A percentile compares a stretch with the other conserved stretches of the same genome.
These are phyloP conservation scores for Aureobasidium subglaciale DNA, from an alignment of 2,329 filamentous ascomycete species.

Conservation along the genomic window DNA sequence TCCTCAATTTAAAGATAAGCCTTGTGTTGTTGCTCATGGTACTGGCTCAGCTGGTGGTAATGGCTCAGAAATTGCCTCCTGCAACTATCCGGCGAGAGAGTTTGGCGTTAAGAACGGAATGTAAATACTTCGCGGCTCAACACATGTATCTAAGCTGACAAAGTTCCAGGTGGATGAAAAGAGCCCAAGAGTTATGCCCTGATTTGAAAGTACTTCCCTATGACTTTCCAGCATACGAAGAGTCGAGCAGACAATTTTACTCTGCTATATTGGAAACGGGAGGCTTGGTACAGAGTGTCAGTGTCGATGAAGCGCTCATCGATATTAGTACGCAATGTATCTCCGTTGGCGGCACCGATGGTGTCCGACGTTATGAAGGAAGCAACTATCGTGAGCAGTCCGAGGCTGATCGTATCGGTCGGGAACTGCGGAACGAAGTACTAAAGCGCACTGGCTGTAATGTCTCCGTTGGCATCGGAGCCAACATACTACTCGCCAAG, in stretches of 20 bases:
- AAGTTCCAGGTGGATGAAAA: conserved; percentile 70
- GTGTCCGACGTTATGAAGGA: conserved; percentile 57
- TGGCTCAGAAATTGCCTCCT: conserved; percentile 93
- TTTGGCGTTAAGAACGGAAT: conserved; percentile 94
- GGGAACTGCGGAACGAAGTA: conserved; percentile 59
- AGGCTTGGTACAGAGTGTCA: conserved; percentile 88
- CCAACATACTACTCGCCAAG: conserved; percentile 85
- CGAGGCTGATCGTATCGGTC: conserved; percentile 66
- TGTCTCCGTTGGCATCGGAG: conserved; percentile 88
- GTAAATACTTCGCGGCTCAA: conserved; percentile 30
- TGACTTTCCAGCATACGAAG: conserved; percentile 91
- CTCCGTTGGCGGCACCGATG: conserved; percentile 58
- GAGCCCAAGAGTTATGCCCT: conserved; percentile 73
- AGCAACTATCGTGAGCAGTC: conserved; percentile 71
- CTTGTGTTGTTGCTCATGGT: conserved; percentile 83
- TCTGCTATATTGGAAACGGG: conserved; percentile 71
- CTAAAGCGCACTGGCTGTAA: conserved; percentile 71
- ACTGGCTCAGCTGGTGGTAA: conserved; percentile 47
- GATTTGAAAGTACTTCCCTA: conserved; percentile 87
- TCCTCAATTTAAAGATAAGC: conserved; percentile 69
- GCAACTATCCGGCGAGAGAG: conserved; percentile 83
- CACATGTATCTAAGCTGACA: neutral
- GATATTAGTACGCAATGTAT: conserved; percentile 71
- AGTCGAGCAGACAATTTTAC: conserved; percentile 83
- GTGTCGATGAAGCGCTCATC: conserved; percentile 88